Base-by-base conservation (phyloP, 306 rosid species). In the Malus asiatica region DNA sequence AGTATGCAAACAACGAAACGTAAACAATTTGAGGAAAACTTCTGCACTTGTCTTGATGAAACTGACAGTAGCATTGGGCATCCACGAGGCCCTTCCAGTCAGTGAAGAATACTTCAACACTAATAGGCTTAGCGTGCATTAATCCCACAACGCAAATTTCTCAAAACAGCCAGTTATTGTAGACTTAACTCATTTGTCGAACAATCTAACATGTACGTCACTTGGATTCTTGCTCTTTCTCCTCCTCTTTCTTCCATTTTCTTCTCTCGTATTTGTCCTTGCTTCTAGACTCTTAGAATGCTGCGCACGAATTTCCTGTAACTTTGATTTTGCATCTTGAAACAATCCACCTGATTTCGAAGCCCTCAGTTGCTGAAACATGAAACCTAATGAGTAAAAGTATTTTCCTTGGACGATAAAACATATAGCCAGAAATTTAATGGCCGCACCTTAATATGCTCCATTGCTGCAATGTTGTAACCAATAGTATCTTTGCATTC, bases 391-490 rank as follows among this genome's bases (percentile, higher is more conserved):
- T 8, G 19, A 33, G 70, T 18, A 6, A 25, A 42, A 62, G 5
- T 23, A 61, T 61, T 25, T 61, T 61, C 48, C 42, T 66, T 63
- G 23, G 40, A 78, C 27, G 38, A 45, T 19, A 19, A 60, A 29
- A 42, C 66, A 44, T 23, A 62, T 29, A 76, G 40, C 10, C 2
- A 3, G 14, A 78, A 13, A 77, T 66, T 62, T 66, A 12, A 5
- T 40, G 67, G 57, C 71, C 84, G 73, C 71, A 93, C 98, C 98
- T 86, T 87, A 42, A 95, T 79, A 87, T 95, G 98, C 83, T 92
- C 96, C 93, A 95, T 92, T n/a, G 93, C 98, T 32, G 98, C 98
- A 74, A 95, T 91, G 78, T 92, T 92, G 89, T 87, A 89, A 78
- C 98, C 97, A 76, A 89, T 78, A 11, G 86, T 85, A 82, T 95